A percentile compares a stretch with the other conserved stretches of the same genome.
Conservation (phyloP, 331 rosid species). For the Pyracantha coccinea region DNA sequence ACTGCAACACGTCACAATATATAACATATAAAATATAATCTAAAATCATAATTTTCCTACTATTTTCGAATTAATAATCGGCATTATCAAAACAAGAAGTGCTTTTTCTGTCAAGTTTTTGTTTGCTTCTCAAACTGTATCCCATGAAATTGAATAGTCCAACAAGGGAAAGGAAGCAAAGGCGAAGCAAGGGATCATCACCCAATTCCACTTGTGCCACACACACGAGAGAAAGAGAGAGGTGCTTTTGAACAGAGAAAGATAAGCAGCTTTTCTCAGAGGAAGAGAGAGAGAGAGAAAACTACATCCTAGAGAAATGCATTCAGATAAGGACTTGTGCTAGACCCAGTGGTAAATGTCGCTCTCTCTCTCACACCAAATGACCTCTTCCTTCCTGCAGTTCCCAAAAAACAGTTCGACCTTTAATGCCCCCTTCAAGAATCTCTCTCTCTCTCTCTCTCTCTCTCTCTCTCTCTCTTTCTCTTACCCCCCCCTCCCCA, state of each 20-base stretch:
- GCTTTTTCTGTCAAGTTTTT: constrained; percentile 42
- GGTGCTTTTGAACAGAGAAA: constrained; percentile 22
- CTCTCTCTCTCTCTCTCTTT: neutral
- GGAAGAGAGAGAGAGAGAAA: constrained; percentile 10
- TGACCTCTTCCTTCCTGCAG: constrained; percentile 28
- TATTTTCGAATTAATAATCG: neutral
- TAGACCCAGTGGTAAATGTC: constrained; percentile 34
- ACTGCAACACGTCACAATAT: too few species aligned
- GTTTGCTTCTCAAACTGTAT: constrained; percentile 36
- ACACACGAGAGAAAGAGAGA: neutral
- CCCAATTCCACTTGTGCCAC: constrained; percentile 25
- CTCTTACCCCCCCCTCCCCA: neutral
- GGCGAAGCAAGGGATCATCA: constrained; percentile 25
- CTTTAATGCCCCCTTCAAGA: constrained; percentile 20
- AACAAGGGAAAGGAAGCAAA: constrained; percentile 4
- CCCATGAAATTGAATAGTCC: constrained; percentile 4
- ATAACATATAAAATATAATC: too few species aligned
- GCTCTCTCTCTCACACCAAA: constrained; percentile 1
- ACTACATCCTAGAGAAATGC: constrained; percentile 38
- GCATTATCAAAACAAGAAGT: constrained; percentile 35
- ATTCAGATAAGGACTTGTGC: constrained; percentile 77
- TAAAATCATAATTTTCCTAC: too few species aligned
- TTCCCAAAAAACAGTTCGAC: constrained; percentile 45
- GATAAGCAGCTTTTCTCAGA: constrained; percentile 16
- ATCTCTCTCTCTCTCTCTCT: neutral